Conservation (phyloP, 176 grass and related monocot species). For the Eleusine coracana region DNA sequence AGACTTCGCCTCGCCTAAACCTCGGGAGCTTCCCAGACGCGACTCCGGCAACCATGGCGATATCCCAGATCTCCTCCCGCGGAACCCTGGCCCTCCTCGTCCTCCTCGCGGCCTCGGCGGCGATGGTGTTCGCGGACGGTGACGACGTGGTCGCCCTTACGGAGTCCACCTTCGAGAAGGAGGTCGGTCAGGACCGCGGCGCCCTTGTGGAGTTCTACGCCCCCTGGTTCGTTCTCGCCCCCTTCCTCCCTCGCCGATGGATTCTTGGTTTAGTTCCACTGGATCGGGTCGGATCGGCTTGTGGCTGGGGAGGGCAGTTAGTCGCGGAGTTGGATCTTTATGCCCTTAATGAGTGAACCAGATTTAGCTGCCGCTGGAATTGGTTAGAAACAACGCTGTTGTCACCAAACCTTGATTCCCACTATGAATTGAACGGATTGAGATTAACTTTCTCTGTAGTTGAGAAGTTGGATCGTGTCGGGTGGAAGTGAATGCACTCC, state of each 20-base stretch:
- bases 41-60: constrained; percentile 31
- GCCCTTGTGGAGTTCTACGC: constrained; percentile 80
- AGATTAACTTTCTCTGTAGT: not conserved
- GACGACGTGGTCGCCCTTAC: constrained; percentile 66
- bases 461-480: not conserved
- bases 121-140: constrained; percentile 42
- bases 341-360: not conserved
- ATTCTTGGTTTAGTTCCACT: not conserved
- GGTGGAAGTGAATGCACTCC: not conserved
- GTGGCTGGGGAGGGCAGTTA: not conserved
- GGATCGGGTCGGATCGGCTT: constrained; percentile 29
- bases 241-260: not conserved
- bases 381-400: not conserved
- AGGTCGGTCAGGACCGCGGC: constrained; percentile 76
- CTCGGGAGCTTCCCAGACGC: not conserved
- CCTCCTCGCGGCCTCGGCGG: constrained; percentile 8
- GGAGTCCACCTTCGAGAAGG: constrained; percentile 71
- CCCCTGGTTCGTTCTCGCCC: constrained; percentile 52
- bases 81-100: constrained; percentile 33
- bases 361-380: not conserved
- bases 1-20: constrained; percentile 20
- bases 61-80: constrained; percentile 52
- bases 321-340: constrained; percentile 1
- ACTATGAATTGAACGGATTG: not conserved
- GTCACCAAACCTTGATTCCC: not conserved